A percentile compares a stretch with the other conserved stretches of the same genome.
These are phyloP conservation scores for Nidularia sp. DNA, from an alignment of 768 basidiomycete species.

Conservation along the genomic window DNA sequence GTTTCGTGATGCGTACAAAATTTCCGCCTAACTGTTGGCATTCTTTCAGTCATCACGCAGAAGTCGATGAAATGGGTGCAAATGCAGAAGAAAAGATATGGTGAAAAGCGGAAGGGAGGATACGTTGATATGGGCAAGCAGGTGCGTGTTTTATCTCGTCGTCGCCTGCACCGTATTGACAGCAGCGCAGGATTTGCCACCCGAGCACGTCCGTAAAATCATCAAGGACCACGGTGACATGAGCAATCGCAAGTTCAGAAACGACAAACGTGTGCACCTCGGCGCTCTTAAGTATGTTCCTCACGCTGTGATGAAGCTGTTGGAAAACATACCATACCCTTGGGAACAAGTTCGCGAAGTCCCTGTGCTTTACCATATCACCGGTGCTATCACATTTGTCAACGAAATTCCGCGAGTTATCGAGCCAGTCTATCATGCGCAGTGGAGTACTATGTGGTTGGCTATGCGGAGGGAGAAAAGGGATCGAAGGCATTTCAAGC, in stretches of 20 bases:
- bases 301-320: conserved; percentile 97
- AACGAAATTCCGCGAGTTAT: conserved; percentile 97
- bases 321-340: conserved; percentile 97
- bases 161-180: conserved; percentile 12
- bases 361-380: conserved; percentile 97
- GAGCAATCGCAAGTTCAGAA: conserved; percentile 98
- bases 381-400: conserved; percentile 98
- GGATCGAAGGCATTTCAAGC: conserved; percentile 98
- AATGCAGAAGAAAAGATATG: conserved; percentile 90
- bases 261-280: conserved; percentile 98
- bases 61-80: conserved; percentile 97
- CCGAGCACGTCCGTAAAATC: conserved; percentile 98
- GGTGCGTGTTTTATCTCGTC: conserved; percentile 39
- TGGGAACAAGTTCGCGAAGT: conserved; percentile 99
- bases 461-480: conserved; percentile 99
- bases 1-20: neutral
- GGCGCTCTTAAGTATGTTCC: conserved; percentile 98
- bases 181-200: conserved; percentile 75
- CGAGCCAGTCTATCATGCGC: conserved; percentile 97
- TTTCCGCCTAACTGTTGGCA: conserved; percentile 13
- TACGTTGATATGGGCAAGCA: conserved; percentile 92
- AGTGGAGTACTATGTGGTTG: conserved; percentile 99
- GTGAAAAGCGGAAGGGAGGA: conserved; percentile 85
- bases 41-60: conserved; percentile 62
- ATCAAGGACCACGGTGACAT: conserved; percentile 99